A percentile compares a stretch with the other conserved stretches of the same genome.
phyloP scores from a whole-genome alignment of 2,329 filamentous ascomycete species.

The Aspergillus tanneri region DNA sequence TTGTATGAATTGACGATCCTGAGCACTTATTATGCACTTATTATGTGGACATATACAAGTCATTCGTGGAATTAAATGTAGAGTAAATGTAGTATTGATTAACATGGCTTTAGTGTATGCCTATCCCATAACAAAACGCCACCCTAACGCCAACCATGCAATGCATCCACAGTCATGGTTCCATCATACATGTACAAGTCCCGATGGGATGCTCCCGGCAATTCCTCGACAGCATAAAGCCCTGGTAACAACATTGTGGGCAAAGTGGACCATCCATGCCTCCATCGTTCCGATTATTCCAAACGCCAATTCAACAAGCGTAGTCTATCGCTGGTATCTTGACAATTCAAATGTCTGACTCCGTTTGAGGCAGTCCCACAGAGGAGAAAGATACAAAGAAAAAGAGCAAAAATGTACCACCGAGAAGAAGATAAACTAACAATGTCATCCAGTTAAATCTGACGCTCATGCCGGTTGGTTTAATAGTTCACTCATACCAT shows the following conservation, averaged over 20 bases:
- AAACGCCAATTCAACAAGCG: conserved; percentile 11
- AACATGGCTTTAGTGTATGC: too few species aligned
- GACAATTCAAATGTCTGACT: conserved; percentile 10
- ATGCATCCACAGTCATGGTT: background rate
- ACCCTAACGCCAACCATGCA: background rate
- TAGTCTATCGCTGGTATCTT: conserved; percentile 41
- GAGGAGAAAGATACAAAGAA: conserved; percentile 8
- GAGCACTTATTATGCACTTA: background rate
- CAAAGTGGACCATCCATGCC: background rate
- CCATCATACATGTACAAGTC: background rate
- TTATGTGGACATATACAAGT: background rate
- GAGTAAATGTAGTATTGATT: too few species aligned
- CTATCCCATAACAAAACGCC: too few species aligned
- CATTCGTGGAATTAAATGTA: background rate
- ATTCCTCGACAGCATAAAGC: too few species aligned
- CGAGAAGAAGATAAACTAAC: conserved; percentile 10
- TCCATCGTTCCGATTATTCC: background rate
- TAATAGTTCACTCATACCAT: conserved; percentile 24
- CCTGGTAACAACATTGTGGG: too few species aligned
- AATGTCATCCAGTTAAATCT: background rate
- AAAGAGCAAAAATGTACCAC: conserved; percentile 7
- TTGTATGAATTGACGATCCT: background rate
- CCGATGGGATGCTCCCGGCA: too few species aligned
- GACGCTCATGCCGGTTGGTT: conserved; percentile 17
- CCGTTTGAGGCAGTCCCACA: background rate